Evolutionary conservation across 495 filamentous ascomycete species (phyloP).

Genomic region (Penicillium arizonense): DNA sequence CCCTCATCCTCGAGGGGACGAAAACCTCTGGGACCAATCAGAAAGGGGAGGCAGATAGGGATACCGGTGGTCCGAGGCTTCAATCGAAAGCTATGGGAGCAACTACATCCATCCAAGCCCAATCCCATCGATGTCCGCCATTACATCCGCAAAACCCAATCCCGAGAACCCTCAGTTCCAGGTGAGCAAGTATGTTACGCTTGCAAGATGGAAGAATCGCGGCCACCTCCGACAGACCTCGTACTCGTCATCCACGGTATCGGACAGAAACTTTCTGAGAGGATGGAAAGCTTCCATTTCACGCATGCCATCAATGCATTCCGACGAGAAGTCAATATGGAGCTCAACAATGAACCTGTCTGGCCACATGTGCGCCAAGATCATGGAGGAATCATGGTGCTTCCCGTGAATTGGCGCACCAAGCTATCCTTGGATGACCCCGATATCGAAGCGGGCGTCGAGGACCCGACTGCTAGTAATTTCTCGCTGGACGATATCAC

Average conservation of each 20-base stretch:
- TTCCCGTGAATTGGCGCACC: slow-evolving; percentile 86
- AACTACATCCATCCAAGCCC: slow-evolving; percentile 63
- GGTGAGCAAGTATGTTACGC: slow-evolving; percentile 46
- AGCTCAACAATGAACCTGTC: slow-evolving; percentile 72
- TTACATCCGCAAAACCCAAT: slow-evolving; percentile 42
- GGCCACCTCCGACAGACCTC: slow-evolving; percentile 78
- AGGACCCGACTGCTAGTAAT: slow-evolving; percentile 54
- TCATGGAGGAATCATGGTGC: slow-evolving; percentile 70
- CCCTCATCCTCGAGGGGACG: slow-evolving; percentile 79
- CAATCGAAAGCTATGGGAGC: slow-evolving; percentile 71
- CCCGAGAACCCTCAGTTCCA: slow-evolving; percentile 22
- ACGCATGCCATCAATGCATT: slow-evolving; percentile 93
- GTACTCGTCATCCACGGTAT: slow-evolving; percentile 93
- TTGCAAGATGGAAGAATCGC: slow-evolving; percentile 57
- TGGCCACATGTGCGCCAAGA: slow-evolving; percentile 69
- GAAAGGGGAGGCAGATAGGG: slow-evolving; percentile 77
- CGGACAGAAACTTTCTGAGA: slow-evolving; percentile 93
- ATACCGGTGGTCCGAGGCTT: slow-evolving; percentile 88
- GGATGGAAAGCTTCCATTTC: slow-evolving; percentile 95
- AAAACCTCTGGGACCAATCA: slow-evolving; percentile 77
- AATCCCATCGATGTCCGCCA: slow-evolving; percentile 47
- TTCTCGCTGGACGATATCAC: slow-evolving; percentile 89
- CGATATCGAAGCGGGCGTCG: slow-evolving; percentile 46
- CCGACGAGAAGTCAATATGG: slow-evolving; percentile 80
- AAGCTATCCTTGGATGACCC: slow-evolving; percentile 81